phyloP scores from a whole-genome alignment of 441 rosid genomes.

The Bocquillonia castaneifolia region DNA sequence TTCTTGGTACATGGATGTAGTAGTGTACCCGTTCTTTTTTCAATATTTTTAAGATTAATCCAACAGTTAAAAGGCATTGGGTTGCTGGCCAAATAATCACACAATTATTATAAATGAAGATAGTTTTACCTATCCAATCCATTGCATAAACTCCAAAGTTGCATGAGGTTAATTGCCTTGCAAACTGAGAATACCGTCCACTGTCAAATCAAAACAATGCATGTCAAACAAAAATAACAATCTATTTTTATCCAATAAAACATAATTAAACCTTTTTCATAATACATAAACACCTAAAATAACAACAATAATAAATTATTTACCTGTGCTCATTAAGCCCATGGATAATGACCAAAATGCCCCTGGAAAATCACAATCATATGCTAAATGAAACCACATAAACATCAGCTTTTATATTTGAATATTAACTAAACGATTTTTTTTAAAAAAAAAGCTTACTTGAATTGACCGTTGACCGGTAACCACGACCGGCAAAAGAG shows the following conservation, averaged over 20 bases:
- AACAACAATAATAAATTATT: constrained; percentile 1
- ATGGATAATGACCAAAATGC: constrained; percentile 75
- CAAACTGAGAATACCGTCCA: constrained; percentile 88
- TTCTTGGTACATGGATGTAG: no score
- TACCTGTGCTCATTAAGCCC: constrained; percentile 97
- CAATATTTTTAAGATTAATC: no score
- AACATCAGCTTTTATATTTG: background rate
- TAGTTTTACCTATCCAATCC: constrained; percentile 84
- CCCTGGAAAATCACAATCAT: constrained; percentile 41
- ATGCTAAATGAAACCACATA: background rate
- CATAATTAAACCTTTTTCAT: no score
- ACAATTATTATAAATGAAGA: constrained; percentile 8
- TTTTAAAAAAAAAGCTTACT: constrained; percentile 30
- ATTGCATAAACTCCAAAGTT: constrained; percentile 83
- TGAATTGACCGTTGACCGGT: constrained; percentile 55
- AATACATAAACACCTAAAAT: background rate
- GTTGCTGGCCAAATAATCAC: no score
- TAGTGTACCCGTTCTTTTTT: no score
- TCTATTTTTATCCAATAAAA: background rate
- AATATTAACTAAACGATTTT: no score
- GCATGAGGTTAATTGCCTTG: constrained; percentile 63
- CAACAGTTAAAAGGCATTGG: no score
- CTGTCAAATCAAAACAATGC: constrained; percentile 32
- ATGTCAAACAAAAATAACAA: background rate
- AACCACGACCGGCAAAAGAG: constrained; percentile 84